Evolutionary conservation across 306 rosid species (phyloP), one percentile per base, ranked within the genome.

Genomic region (Cicer cuneatum): DNA sequence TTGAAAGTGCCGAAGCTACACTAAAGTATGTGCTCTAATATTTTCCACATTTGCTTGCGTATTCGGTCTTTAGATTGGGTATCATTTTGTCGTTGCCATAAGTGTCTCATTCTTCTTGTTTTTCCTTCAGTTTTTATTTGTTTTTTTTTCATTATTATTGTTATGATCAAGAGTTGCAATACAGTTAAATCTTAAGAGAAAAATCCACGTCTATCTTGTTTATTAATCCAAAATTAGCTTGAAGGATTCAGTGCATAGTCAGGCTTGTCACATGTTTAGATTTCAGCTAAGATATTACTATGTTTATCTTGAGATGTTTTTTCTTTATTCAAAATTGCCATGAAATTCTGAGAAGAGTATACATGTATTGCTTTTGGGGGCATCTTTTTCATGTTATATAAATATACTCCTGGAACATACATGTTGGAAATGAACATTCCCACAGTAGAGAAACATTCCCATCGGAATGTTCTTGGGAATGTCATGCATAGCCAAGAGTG

Each of bases 1-100:
- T 85, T 68, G 88, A 85, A 82, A 85, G 88, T 85, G 86, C 86
- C 18, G 86, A 85, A 82, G 88, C 88, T 53, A 82, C 88, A 39
- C 86, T 82, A 48, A 85, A 82, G 88, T 85, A 79, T 68, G 78
- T 53, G 9, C 11, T 78, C 52, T 63, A 33, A 11, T 69, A 76
- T 6, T 69, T 74, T 46, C 38, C 40, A 38, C 10, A 37, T 68
- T 73, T 46, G 68, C 56, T 10, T 46, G 29, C 5, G 35, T 73
- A n/a, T 63, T 69, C 12, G 18, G 65, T 63, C 53, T 42, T 29
- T 8, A 60, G 13, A 54, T 45, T 47, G 63, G 12, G 1, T 64
- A 18, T 42, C 21, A 62, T 80, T 84, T 39, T 29, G 5, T 14
- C 41, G 52, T 69, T 62, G 24, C 62, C 42, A 45, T 19, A 14